phyloP scores from a whole-genome alignment of 768 basidiomycete species.

The Nidularia pulvinata region DNA sequence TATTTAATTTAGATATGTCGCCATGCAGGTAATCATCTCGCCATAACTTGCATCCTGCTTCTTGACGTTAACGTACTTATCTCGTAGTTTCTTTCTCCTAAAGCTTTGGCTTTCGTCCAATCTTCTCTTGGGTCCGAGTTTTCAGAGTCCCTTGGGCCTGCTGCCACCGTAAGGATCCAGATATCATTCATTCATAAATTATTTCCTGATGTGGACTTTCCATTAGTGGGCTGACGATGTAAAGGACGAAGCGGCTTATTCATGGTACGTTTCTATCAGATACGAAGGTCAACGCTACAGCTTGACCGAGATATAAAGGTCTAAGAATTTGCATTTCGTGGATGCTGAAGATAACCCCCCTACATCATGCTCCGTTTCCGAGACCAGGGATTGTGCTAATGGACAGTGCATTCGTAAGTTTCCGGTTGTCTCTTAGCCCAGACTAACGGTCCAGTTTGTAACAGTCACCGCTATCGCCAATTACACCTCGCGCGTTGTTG shows the following conservation, averaged over 20 bases:
- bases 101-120: constrained; percentile 45
- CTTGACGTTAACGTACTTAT: background rate
- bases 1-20: constrained; percentile 28
- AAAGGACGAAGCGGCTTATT: constrained; percentile 29
- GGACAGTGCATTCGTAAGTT: constrained; percentile 37
- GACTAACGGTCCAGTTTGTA: background rate
- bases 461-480: constrained; percentile 57
- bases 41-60: background rate
- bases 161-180: constrained; percentile 34
- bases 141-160: constrained; percentile 43
- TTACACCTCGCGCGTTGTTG: constrained; percentile 48
- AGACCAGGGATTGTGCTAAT: constrained; percentile 43
- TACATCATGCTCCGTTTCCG: constrained; percentile 45
- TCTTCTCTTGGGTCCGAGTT: constrained; percentile 40
- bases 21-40: constrained; percentile 33
- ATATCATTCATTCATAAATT: background rate
- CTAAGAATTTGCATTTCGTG: constrained; percentile 43
- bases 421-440: background rate
- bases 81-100: constrained; percentile 41
- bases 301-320: constrained; percentile 19
- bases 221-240: constrained; percentile 52
- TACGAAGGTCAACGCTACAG: background rate
- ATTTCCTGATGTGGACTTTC: background rate
- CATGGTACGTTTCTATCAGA: constrained; percentile 22
- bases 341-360: constrained; percentile 50